These are phyloP conservation scores for Umbelopsis sp. DNA, from an alignment of 192 early-diverging fungal genomes.

Conservation along the genomic window DNA sequence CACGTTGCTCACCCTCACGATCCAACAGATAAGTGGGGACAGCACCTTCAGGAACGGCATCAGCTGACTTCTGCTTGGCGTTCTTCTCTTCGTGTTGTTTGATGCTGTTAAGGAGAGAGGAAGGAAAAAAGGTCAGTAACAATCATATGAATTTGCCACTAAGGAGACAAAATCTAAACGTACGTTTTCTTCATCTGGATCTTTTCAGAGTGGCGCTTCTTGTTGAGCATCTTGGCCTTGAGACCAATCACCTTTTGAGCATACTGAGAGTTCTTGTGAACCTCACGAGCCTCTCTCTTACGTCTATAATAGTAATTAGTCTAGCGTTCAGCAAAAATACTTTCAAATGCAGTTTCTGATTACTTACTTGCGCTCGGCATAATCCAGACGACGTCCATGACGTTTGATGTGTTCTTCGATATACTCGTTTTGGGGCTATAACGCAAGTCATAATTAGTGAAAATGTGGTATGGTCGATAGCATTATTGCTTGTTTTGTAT, in stretches of 20 bases:
- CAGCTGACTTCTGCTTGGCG: conserved; percentile 90
- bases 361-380: conserved; percentile 90
- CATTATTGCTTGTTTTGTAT: not conserved
- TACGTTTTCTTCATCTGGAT: conserved; percentile 99
- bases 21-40: conserved; percentile 97
- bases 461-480: not conserved
- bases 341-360: not conserved
- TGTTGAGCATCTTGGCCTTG: conserved; percentile 98
- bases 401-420: conserved; percentile 98
- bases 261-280: conserved; percentile 88
- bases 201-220: conserved; percentile 97
- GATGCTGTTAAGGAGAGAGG: conserved; percentile 52
- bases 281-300: conserved; percentile 92
- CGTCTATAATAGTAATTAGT: conserved; percentile 59
- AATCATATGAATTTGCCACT: not conserved
- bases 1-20: conserved; percentile 95
- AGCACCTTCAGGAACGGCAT: conserved; percentile 93
- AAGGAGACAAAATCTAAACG: conserved; percentile 21
- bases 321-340: not conserved
- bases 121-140: not conserved
- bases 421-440: conserved; percentile 91
- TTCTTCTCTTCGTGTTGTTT: conserved; percentile 98
- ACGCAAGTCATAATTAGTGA: not conserved
- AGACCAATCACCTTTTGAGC: conserved; percentile 97
- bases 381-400: conserved; percentile 94